Conservation (phyloP, 2,329 filamentous ascomycete genomes). For the Cladosporium austrohemisphaericum region DNA sequence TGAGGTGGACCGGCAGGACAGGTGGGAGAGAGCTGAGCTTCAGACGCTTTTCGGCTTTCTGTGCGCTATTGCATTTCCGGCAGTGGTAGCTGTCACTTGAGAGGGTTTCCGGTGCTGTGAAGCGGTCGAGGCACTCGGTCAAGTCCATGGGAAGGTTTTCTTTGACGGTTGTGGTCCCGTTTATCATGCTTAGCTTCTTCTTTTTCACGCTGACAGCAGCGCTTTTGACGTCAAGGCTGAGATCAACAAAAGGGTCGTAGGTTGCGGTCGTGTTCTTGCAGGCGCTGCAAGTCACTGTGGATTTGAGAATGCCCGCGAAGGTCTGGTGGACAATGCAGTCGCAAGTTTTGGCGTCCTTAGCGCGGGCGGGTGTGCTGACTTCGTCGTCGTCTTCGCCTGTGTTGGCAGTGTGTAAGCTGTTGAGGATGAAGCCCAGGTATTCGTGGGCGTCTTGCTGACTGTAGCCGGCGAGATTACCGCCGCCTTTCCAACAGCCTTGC, state of each 20-base stretch:
- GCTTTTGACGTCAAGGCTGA: slow-evolving; percentile 80
- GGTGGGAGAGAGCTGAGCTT: slow-evolving; percentile 82
- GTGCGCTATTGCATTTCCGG: slow-evolving; percentile 67
- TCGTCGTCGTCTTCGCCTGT: slow-evolving; percentile 49
- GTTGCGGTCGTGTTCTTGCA: slow-evolving; percentile 79
- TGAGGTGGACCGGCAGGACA: slow-evolving; percentile 86
- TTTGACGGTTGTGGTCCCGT: slow-evolving; percentile 34
- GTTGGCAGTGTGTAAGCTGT: slow-evolving; percentile 79
- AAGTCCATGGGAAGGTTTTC: slow-evolving; percentile 38
- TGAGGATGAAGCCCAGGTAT: slow-evolving; percentile 92
- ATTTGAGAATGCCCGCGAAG: slow-evolving; percentile 88
- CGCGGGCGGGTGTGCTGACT: slow-evolving; percentile 38
- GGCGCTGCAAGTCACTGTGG: slow-evolving; percentile 83
- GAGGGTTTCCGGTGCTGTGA: slow-evolving; percentile 76
- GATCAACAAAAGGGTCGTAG: slow-evolving; percentile 84
- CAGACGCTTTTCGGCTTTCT: slow-evolving; percentile 79
- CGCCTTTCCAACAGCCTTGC: slow-evolving; percentile 81
- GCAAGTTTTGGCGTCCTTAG: slow-evolving; percentile 49
- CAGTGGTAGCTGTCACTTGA: slow-evolving; percentile 78
- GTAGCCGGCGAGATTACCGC: slow-evolving; percentile 69
- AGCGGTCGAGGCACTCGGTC: slow-evolving; percentile 72
- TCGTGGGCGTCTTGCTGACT: slow-evolving; percentile 97
- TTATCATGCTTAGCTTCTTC: slow-evolving; percentile 47
- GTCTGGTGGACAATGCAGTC: slow-evolving; percentile 90
- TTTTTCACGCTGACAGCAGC: slow-evolving; percentile 57